Evolutionary conservation across 2,329 filamentous ascomycete species (phyloP), one percentile per base, ranked within the genome.

Genomic region (Trichoderma atrobrunneum): DNA sequence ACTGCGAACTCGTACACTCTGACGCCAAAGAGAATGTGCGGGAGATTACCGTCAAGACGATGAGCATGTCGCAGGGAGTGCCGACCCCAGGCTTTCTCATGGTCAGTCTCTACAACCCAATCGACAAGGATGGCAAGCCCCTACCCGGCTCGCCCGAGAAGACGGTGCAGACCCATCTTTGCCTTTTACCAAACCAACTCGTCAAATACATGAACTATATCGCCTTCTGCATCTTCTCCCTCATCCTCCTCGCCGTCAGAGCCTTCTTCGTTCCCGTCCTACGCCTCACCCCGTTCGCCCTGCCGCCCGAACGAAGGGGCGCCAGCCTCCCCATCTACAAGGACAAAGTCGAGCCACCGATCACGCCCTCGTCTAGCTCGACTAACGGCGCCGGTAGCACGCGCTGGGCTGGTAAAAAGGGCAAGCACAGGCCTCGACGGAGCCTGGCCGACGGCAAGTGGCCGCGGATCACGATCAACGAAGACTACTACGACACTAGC

Each of bases 1-100:
- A 98, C 83, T 99, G 96, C 82, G 95, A 97, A 78, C 84, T 98
- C 7, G 87, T 91, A 0, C 96, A 99, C 81, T 89, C 90, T 3
- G 86, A 89, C 21, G 89, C 91, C 72, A 90, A 90, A 74, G 87
- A 86, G 39, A 88, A 86, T 30, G 88, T 91, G 36, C 86, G 85
- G 63, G 96, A 99, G 80, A 97, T 98, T 75, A 99, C 96, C 0
- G 94, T 98, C 77, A 99, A 99, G 84, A 95, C 92, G 78, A 90
- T 97, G 76, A 97, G 91, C 78, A 97, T 95, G 94, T 94, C 94
- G 21, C 98, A 98, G 96, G 95, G 96, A 10, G 93, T 99, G 1
- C 88, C 93, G 0, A 91, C 88, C 7, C 96, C 96, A 0, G 96
- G 94, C 0, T 96, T 99, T 76, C 85, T 96, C 74, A 90, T 98